Conservation (phyloP, 108 stramenopile species). For the Schizochytrium sp. region DNA sequence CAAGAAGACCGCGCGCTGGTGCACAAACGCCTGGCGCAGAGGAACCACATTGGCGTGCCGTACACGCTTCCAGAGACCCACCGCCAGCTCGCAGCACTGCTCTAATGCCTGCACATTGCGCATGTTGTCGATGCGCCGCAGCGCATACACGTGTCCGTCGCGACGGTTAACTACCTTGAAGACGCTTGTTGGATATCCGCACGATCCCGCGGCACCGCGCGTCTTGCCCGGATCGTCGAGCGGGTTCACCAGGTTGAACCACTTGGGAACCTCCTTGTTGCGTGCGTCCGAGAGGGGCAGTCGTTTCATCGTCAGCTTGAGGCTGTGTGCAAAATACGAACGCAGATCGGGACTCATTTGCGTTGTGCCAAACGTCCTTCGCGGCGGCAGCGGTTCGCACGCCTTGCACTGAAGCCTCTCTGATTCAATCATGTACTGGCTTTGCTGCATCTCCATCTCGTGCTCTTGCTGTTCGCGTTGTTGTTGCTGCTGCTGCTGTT, state of each 20-base stretch:
- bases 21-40: conserved; percentile 5
- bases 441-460: neutral
- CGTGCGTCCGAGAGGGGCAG: neutral
- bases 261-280: neutral
- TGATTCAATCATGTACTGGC: neutral
- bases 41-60: conserved; percentile 18
- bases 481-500: neutral
- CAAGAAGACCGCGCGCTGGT: conserved; percentile 13
- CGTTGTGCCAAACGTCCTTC: neutral
- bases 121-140: conserved; percentile 20
- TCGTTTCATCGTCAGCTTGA: neutral
- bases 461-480: neutral
- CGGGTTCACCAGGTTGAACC: neutral
- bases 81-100: conserved; percentile 7
- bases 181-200: conserved; percentile 16
- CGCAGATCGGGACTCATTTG: neutral
- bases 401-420: conserved; percentile 4
- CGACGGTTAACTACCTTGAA: neutral
- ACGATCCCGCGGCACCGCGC: neutral
- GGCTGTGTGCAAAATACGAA: conserved; percentile 1
- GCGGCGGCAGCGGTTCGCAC: neutral
- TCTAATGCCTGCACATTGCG: neutral
- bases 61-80: neutral
- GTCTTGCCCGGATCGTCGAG: neutral
- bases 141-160: neutral